Percentiles rank a stretch among this genome's conserved stretches.
Evolutionary conservation across 345 rosid genomes (phyloP).

Genomic region (Euphorbia tirucalli): DNA sequence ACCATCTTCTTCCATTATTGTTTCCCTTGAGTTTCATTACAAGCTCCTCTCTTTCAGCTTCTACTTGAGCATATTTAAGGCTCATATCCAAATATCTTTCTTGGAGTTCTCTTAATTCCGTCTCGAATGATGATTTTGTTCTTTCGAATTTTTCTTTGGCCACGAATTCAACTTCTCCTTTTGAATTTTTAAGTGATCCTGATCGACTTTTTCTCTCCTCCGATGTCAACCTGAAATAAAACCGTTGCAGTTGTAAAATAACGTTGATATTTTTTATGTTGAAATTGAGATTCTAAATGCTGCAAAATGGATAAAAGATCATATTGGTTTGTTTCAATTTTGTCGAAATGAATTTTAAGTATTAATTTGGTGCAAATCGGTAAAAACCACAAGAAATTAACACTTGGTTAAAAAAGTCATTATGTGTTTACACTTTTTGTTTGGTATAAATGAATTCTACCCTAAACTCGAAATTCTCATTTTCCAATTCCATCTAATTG

Average conservation of each 20-base stretch:
- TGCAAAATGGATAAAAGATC: too few species aligned
- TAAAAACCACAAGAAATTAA: too few species aligned
- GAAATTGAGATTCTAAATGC: not conserved
- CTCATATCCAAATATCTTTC: constrained; percentile 58
- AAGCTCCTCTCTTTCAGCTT: constrained; percentile 55
- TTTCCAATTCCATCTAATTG: too few species aligned
- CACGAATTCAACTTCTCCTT: constrained; percentile 37
- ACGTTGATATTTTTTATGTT: not conserved
- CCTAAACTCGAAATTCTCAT: too few species aligned
- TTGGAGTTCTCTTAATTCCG: constrained; percentile 52
- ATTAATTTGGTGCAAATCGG: too few species aligned
- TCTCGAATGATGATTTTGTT: constrained; percentile 47
- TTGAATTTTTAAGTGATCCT: constrained; percentile 36
- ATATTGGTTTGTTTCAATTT: too few species aligned
- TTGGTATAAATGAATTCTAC: too few species aligned
- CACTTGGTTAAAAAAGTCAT: too few species aligned
- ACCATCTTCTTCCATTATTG: constrained; percentile 44
- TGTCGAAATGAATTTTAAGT: too few species aligned
- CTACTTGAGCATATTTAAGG: constrained; percentile 66
- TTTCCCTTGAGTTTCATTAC: constrained; percentile 54
- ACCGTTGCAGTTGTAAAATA: not conserved
- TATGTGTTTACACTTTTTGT: too few species aligned
- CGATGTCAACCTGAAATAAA: not conserved
- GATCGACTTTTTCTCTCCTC: constrained; percentile 10
- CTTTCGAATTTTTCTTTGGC: constrained; percentile 44